Evolutionary conservation across 257 asterid genomes (phyloP).

Genomic region (Anisodus tanguticus): DNA sequence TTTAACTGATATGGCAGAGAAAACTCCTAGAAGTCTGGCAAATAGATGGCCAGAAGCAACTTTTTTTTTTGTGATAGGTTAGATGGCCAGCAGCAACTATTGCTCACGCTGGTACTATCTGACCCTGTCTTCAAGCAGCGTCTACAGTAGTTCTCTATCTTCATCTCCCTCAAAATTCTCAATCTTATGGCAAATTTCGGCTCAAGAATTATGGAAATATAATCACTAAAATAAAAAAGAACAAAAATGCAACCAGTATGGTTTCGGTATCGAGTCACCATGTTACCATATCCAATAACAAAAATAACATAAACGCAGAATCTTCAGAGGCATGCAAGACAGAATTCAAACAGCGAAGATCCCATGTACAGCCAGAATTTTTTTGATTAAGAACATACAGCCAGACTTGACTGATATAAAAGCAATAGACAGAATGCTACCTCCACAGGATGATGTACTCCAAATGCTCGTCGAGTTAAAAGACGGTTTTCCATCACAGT

Average conservation of each 20-base stretch:
- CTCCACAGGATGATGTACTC: conserved; percentile 17
- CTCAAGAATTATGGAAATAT: conserved; percentile 14
- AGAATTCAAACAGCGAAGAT: conserved; percentile 10
- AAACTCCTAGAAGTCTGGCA: background rate
- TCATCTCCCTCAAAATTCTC: background rate
- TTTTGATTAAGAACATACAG: no score
- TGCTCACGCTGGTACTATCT: conserved; percentile 3
- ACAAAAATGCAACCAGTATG: background rate
- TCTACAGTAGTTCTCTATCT: background rate
- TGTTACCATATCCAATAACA: background rate
- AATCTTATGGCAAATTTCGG: background rate
- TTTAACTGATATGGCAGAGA: background rate
- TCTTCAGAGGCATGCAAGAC: background rate
- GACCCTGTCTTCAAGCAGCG: background rate
- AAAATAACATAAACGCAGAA: conserved; percentile 3
- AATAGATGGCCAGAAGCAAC: background rate
- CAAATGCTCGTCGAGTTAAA: background rate
- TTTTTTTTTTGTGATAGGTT: no score
- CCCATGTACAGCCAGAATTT: background rate
- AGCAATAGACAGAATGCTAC: conserved; percentile 12
- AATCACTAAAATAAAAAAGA: background rate
- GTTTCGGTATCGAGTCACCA: background rate
- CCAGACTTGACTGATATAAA: conserved; percentile 9
- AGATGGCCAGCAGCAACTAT: background rate
- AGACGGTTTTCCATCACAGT: background rate